These are phyloP conservation scores for Penicillium sp. DNA, from an alignment of 2,329 filamentous ascomycete genomes.

Conservation along the genomic window DNA sequence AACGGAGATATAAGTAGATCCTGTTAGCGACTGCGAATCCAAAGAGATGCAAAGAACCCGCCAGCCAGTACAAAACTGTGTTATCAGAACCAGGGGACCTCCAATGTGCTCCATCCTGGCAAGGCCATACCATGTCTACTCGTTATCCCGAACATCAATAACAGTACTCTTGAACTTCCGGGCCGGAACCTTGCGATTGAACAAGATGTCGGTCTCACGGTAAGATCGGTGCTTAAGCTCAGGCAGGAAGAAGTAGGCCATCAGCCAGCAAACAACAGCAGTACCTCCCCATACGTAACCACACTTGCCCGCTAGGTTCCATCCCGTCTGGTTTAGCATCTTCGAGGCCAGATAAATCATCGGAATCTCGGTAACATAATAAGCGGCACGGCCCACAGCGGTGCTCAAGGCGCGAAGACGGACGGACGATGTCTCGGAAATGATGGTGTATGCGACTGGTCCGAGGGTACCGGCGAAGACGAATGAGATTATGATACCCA, in stretches of 20 bases:
- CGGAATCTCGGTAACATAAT: slow-evolving; percentile 42
- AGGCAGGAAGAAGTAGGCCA: slow-evolving; percentile 43
- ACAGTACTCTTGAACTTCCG: slow-evolving; percentile 44
- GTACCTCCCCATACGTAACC: slow-evolving; percentile 48
- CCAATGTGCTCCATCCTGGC: no score
- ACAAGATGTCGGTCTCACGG: slow-evolving; percentile 45
- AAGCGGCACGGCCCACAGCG: slow-evolving; percentile 38
- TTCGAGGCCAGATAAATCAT: slow-evolving; percentile 40
- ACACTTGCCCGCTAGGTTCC: slow-evolving; percentile 44
- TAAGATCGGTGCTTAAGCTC: slow-evolving; percentile 46
- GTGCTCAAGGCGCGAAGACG: slow-evolving; percentile 38
- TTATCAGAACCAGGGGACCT: no score
- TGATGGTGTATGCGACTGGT: slow-evolving; percentile 38
- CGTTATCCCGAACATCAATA: slow-evolving; percentile 42
- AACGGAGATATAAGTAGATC: not conserved
- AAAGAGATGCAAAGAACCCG: no score
- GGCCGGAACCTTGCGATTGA: slow-evolving; percentile 41
- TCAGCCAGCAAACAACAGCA: slow-evolving; percentile 38
- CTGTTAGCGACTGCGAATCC: no score
- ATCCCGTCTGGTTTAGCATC: slow-evolving; percentile 40
- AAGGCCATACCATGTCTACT: slow-evolving; percentile 21
- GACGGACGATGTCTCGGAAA: slow-evolving; percentile 37
- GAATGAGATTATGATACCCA: slow-evolving; percentile 41
- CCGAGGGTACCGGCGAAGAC: slow-evolving; percentile 35
- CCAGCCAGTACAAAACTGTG: no score